Conservation (phyloP, 225 moss, liverwort and hornwort species). For the Asterella californica region DNA sequence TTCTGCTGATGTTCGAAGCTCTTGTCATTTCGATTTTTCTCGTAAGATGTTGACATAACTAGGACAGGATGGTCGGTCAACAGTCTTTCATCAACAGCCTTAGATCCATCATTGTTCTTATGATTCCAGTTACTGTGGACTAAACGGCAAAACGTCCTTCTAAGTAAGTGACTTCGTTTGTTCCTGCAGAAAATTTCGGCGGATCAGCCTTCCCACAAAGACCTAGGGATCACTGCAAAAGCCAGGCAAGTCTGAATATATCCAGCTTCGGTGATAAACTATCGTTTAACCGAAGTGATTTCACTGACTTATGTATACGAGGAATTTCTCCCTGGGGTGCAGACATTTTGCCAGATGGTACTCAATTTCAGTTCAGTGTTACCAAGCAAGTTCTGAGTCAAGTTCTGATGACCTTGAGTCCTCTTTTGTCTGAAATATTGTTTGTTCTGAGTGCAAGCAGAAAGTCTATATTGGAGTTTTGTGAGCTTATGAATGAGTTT, state of each 20-base stretch:
- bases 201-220: constrained; percentile 33
- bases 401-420: not conserved
- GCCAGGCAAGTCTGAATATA: constrained; percentile 26
- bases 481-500: constrained; percentile 32
- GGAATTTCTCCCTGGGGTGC: not conserved
- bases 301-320: not conserved
- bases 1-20: too few species aligned
- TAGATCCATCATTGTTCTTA: not conserved
- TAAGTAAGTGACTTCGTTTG: not conserved
- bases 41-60: not conserved
- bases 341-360: not conserved
- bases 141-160: not conserved
- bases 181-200: constrained; percentile 31
- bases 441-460: constrained; percentile 13
- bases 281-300: not conserved
- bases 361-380: not conserved
- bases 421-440: not conserved
- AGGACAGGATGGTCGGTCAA: not conserved
- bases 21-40: not conserved
- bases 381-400: not conserved
- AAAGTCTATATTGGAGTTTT: constrained; percentile 40
- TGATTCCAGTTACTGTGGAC: not conserved
- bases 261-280: not conserved
- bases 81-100: not conserved
- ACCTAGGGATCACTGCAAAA: constrained; percentile 36